Evolutionary conservation across 1,284 basidiomycete genomes (phyloP), one percentile per base, ranked within the genome.

Genomic region (Sporisorium scitamineum): DNA sequence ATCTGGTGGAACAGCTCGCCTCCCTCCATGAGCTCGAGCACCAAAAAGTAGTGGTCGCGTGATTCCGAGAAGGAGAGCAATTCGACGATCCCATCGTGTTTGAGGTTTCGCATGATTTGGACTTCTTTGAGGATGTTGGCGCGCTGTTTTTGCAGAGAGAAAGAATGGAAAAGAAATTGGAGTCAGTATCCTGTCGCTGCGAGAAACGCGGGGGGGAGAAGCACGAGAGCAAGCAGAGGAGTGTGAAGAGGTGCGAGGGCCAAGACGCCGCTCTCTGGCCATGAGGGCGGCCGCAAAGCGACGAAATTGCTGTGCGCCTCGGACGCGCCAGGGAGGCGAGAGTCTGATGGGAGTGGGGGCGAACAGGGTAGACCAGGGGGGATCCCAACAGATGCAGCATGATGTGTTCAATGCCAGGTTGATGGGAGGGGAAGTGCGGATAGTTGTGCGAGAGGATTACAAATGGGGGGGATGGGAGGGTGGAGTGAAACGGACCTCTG

Each of bases 1-100:
- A 99, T 99, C 86, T 99, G 97, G 86, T 99, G 96, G 88, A 99
- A 99, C 1, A 99, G 89, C 86, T 99, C 97, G 78, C 97, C 97
- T 69, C 97, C 97, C 84, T 94, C 78, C 53, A 84, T 66, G 42
- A 86, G 88, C 87, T 99, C 97, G 59, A 99, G 89, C 11, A 98
- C 90, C 29, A 99, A 89, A 86, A 95, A 99, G 87, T 98, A 99
- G 85, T 97, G 90, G 79, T 99, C 95, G 29, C 89, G 88, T 18
- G 94, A 94, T 87, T 99, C 97, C 69, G 91, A 76, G 63, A 83
- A 85, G 13, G 79, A 80, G 10, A 83, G 39, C 5, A 85, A 77
- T 29, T 80, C 73, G 92, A 99, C 92, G 79, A 99, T 92, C 32
- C 91, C 90, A 8, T 93, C 91, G 84, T 99, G 95, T 77, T 92